These are phyloP conservation scores for Lagerstroemia fauriei DNA, from an alignment of 441 rosid species.

Conservation along the genomic window DNA sequence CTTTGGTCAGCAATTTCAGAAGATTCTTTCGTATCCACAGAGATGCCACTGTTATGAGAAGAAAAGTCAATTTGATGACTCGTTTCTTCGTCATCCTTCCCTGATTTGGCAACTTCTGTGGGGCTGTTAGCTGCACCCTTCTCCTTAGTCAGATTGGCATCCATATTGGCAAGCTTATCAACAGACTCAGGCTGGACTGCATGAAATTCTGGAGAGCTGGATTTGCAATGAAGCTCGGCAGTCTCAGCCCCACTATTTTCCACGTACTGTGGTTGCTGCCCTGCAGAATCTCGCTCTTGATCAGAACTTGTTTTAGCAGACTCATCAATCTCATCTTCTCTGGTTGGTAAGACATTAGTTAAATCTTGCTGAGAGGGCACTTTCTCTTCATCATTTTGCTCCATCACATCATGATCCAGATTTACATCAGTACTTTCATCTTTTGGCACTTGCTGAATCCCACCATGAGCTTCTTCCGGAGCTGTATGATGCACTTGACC, in stretches of 20 bases:
- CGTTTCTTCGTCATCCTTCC: conserved; percentile 19
- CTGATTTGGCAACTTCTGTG: conserved; percentile 4
- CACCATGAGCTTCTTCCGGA: conserved; percentile 19
- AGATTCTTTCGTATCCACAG: not conserved
- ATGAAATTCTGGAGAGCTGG: conserved; percentile 26
- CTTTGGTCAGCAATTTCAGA: not conserved
- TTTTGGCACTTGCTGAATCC: conserved; percentile 5
- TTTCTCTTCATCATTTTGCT: conserved; percentile 1
- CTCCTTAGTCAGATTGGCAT: conserved; percentile 27
- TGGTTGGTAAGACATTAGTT: not conserved
- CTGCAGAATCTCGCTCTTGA: not conserved
- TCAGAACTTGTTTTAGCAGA: conserved; percentile 12
- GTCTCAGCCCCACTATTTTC: conserved; percentile 25
- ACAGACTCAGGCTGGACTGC: conserved; percentile 17
- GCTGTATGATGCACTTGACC: conserved; percentile 13
- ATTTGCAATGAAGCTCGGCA: conserved; percentile 28
- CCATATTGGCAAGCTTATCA: conserved; percentile 28
- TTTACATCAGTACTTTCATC: conserved; percentile 8
- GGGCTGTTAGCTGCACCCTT: conserved; percentile 8
- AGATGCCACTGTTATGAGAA: not conserved
- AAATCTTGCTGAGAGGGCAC: conserved; percentile 4
- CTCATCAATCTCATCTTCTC: conserved; percentile 1
- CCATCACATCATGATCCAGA: conserved; percentile 16
- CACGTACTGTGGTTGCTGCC: conserved; percentile 23
- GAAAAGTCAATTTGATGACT: conserved; percentile 20